These are phyloP conservation scores for Skeletonema menzelii DNA, from an alignment of 108 stramenopile species.

Conservation along the genomic window DNA sequence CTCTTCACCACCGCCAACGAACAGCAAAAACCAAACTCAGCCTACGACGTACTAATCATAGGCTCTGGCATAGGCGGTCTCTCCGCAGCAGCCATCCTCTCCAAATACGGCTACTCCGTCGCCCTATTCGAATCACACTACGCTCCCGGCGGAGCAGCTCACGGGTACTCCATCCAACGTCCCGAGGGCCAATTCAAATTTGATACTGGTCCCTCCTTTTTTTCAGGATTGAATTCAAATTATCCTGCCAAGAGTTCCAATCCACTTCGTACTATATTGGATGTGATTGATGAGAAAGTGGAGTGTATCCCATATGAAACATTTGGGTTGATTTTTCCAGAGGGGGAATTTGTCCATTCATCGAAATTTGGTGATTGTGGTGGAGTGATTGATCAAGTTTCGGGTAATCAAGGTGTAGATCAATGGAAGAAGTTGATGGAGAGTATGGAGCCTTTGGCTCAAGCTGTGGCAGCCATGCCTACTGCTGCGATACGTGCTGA, in stretches of 20 bases:
- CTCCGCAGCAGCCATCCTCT: slow-evolving; percentile 71
- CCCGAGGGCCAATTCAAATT: slow-evolving; percentile 63
- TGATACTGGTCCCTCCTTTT: slow-evolving; percentile 91
- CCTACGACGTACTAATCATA: slow-evolving; percentile 71
- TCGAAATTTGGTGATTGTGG: slow-evolving; percentile 44
- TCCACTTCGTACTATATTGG: slow-evolving; percentile 67
- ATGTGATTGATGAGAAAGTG: slow-evolving; percentile 62
- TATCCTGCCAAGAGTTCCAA: slow-evolving; percentile 57
- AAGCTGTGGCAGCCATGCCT: slow-evolving; percentile 73
- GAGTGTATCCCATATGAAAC: slow-evolving; percentile 61
- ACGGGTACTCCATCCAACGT: slow-evolving; percentile 55
- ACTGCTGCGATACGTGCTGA: slow-evolving; percentile 70
- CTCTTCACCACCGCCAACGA: background rate
- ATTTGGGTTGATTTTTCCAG: slow-evolving; percentile 71
- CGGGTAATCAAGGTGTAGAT: slow-evolving; percentile 31
- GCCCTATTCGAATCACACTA: slow-evolving; percentile 85
- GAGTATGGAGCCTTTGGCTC: slow-evolving; percentile 63
- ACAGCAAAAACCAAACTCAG: background rate
- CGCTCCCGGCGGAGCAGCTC: slow-evolving; percentile 80
- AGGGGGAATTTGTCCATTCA: slow-evolving; percentile 69
- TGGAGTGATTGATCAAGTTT: slow-evolving; percentile 44
- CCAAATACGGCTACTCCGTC: slow-evolving; percentile 76
- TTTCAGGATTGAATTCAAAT: slow-evolving; percentile 75
- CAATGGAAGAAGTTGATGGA: slow-evolving; percentile 62
- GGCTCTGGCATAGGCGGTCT: slow-evolving; percentile 90